Base-by-base conservation (phyloP, 257 asterid genomes). In the Salvia rosmarinus region DNA sequence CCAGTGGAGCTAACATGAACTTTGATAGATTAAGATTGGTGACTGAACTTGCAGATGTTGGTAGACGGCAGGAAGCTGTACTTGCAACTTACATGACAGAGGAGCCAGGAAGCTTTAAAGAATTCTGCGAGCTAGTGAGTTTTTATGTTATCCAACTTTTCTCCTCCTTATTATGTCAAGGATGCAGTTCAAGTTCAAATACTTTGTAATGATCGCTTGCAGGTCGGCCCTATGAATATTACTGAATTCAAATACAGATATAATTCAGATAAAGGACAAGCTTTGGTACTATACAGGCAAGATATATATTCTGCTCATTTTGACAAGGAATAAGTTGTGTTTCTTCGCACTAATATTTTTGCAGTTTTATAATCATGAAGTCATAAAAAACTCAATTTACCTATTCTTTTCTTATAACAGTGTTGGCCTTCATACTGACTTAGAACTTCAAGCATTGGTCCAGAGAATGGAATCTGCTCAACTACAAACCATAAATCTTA, bases 1-100 rank as follows among this genome's bases (percentile, higher is more conserved):
- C 96, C 25, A 91, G 96, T 70, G 97, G 97, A 67, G 97, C 97
- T 54, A 91, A 89, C 75, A 89, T 91, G 97, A 91, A 91, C 80
- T 91, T 91, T 69, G 97, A 91, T 77, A 82, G 96, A 72, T 79
- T 91, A 82, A 86, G 97, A 87, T 74, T 89, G 84, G 96, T 91
- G 14, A 91, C 96, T 69, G 97, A 91, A 82, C 96, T 91, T 77
- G 97, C 96, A 44, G 89, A 87, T 81, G 92, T 89, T 46, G 97
- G 97, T 81, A 81, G 97, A 68, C 85, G 86, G 35, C 81, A 87
- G 60, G 97, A 91, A 76, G 97, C 96, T 54, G 97, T 89, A 42
- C 96, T 91, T 78, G 87, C 96, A 39, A 91, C 96, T 61, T 80
- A 77, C 84, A 66, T 91, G 90, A 81, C 87, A 7, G 97, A 91